Base-by-base conservation (phyloP, 257 asterid species). In the Catharanthus roseus region DNA sequence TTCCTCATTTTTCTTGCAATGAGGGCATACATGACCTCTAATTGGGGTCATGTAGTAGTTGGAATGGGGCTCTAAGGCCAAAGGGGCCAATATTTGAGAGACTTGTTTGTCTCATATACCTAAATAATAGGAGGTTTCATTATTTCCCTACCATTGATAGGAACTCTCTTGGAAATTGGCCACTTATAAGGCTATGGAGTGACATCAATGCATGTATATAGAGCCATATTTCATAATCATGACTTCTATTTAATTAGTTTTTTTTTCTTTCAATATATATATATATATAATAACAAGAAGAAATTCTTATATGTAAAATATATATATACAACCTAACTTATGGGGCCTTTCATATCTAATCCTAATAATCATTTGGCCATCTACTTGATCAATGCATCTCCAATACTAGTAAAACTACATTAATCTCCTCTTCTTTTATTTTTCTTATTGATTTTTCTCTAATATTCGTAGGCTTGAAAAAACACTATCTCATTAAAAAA, bases 331-430 rank as follows among this genome's bases (percentile, higher is more conserved):
- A 74, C 54, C 69, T 33, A 74, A 67, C 61, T 67, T 42, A n/a
- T n/a, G 41, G 68, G 73, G 42, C 62, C 55, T 49, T 23, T 49
- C 44, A 66, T 67, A 45, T 67, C 58, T 26, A 57, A 47, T 29
- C 41, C 18, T 47, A 28, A 47, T 47, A 28, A 47, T 47, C 19
- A 51, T 21, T n/a, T 5, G 2, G n/a, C 11, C 58, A 51, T n/a
- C 58, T 3, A n/a, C 58, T 51, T 51, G 58, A 51, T 8, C 19
- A 51, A 2, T 51, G 58, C 28, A n/a, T 51, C 9, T 51, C 3
- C 3, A 51, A 51, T 49, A 47, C 2, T 15, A 47, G 53, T 16
- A 13, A 47, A 47, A 3, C 53, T n/a, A n/a, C n/a, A n/a, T n/a
- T n/a, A 15, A 45, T 45, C 10, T 6, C 10, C 12, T 1, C 12